Evolutionary conservation across 1,284 basidiomycete genomes (phyloP).

Genomic region (Pseudozyma sp.): DNA sequence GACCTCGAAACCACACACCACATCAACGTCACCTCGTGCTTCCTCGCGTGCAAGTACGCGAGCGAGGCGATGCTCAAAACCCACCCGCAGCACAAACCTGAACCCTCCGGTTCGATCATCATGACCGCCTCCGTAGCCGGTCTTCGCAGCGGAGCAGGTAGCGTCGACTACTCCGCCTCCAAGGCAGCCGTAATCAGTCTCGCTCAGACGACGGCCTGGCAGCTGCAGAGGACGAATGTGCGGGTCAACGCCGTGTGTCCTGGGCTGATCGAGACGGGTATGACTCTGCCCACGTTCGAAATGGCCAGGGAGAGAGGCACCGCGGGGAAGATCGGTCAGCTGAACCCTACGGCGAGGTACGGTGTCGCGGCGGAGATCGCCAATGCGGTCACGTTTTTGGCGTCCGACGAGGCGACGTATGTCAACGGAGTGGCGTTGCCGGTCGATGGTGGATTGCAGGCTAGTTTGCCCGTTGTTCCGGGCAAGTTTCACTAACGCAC

Average conservation of each 20-base stretch:
- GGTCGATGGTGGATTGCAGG: conserved; percentile 85
- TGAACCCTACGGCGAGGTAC: conserved; percentile 85
- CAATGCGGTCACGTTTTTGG: conserved; percentile 84
- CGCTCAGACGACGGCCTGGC: conserved; percentile 82
- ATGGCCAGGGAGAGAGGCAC: conserved; percentile 80
- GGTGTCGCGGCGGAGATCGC: conserved; percentile 73
- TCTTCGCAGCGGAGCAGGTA: conserved; percentile 83
- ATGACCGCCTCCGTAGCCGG: conserved; percentile 94
- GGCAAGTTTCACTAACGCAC: conserved; percentile 71
- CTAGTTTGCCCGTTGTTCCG: conserved; percentile 79
- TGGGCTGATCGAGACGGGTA: conserved; percentile 88
- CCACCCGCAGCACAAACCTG: conserved; percentile 73
- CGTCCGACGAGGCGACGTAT: conserved; percentile 85
- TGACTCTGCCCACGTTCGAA: conserved; percentile 82
- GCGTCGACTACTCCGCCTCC: conserved; percentile 78
- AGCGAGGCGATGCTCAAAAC: conserved; percentile 81
- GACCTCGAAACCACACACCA: conserved; percentile 81
- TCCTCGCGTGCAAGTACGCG: conserved; percentile 88
- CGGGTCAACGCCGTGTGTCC: conserved; percentile 91
- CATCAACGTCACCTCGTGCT: conserved; percentile 87
- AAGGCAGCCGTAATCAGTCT: conserved; percentile 76
- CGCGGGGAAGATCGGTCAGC: conserved; percentile 81
- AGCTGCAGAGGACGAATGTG: conserved; percentile 83
- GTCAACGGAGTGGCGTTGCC: conserved; percentile 89
- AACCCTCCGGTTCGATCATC: conserved; percentile 84